Evolutionary conservation across 2,329 filamentous ascomycete species (phyloP).

Genomic region (Pyrenochaeta sp.): DNA sequence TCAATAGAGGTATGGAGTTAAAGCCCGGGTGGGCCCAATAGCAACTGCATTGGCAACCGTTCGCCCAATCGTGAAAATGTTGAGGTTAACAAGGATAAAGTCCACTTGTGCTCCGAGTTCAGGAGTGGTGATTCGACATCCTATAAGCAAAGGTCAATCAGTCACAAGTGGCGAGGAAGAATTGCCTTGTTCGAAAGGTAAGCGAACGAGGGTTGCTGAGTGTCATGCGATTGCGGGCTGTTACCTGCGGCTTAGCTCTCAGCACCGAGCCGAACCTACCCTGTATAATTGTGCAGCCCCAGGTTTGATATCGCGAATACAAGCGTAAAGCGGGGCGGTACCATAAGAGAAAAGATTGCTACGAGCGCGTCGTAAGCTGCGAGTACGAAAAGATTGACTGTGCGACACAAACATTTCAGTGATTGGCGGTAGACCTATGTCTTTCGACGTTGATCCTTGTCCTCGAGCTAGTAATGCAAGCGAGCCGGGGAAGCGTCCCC

Average conservation of each 20-base stretch:
- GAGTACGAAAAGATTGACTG: slow-evolving; percentile 10
- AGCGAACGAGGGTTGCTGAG: not conserved
- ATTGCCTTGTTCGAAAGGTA: slow-evolving; percentile 1
- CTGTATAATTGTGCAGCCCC: slow-evolving; percentile 12
- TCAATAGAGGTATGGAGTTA: not conserved
- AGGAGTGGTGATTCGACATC: not conserved
- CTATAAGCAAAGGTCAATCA: not conserved
- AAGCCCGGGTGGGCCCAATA: not conserved
- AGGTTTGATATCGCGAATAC: slow-evolving; percentile 20
- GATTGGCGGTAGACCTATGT: slow-evolving; percentile 21
- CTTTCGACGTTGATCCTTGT: slow-evolving; percentile 20
- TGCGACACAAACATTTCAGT: slow-evolving; percentile 10
- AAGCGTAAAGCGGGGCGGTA: slow-evolving; percentile 24
- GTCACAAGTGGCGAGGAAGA: not conserved
- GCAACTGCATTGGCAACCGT: not conserved
- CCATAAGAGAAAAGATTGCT: slow-evolving; percentile 10
- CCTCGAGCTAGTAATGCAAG: slow-evolving; percentile 20
- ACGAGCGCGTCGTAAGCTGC: slow-evolving; percentile 13
- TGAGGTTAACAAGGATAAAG: not conserved
- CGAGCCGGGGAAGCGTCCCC: slow-evolving; percentile 25
- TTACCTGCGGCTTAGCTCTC: slow-evolving; percentile 3
- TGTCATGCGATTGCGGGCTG: slow-evolving; percentile 1
- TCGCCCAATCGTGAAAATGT: not conserved
- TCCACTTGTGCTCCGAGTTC: not conserved
- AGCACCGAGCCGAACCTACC: slow-evolving; percentile 8